A percentile compares a stretch with the other conserved stretches of the same genome.
Evolutionary conservation across 2,329 filamentous ascomycete species (phyloP).

Genomic region (Talaromyces sp.): DNA sequence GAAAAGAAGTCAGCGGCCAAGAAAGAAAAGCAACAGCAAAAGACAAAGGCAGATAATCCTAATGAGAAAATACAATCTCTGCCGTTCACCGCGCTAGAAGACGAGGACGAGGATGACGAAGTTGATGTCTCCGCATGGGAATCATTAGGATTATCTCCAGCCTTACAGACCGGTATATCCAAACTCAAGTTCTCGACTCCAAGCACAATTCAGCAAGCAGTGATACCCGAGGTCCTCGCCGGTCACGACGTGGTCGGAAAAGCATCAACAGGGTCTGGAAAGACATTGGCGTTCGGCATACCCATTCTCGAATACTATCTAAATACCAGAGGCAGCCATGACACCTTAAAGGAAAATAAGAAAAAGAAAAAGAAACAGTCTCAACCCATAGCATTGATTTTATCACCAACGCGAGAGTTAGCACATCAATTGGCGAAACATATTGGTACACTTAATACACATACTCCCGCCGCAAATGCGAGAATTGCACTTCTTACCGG

Average conservation of each 20-base stretch:
- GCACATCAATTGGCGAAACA: constrained; percentile 88
- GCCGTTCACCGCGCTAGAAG: constrained; percentile 35
- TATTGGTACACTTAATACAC: constrained; percentile 69
- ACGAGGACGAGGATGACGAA: constrained; percentile 42
- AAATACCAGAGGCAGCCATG: constrained; percentile 38
- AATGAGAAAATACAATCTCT: constrained; percentile 27
- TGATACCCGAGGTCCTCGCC: constrained; percentile 77
- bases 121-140: constrained; percentile 76
- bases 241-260: constrained; percentile 94
- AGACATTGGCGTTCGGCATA: constrained; percentile 91
- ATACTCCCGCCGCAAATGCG: constrained; percentile 58
- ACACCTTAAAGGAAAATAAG: constrained; percentile 32
- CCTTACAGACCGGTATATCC: constrained; percentile 69
- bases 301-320: constrained; percentile 87
- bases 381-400: constrained; percentile 69
- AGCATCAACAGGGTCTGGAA: constrained; percentile 92
- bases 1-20: constrained; percentile 24
- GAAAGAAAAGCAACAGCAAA: constrained; percentile 25
- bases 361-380: constrained; percentile 39
- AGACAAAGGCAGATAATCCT: constrained; percentile 31
- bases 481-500: constrained; percentile 83
- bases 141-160: constrained; percentile 67
- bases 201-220: constrained; percentile 72
- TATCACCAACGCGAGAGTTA: constrained; percentile 89
- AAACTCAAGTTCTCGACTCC: constrained; percentile 77